Conservation (phyloP, 192 early-diverging fungal species). For the Backusella morwellensis region DNA sequence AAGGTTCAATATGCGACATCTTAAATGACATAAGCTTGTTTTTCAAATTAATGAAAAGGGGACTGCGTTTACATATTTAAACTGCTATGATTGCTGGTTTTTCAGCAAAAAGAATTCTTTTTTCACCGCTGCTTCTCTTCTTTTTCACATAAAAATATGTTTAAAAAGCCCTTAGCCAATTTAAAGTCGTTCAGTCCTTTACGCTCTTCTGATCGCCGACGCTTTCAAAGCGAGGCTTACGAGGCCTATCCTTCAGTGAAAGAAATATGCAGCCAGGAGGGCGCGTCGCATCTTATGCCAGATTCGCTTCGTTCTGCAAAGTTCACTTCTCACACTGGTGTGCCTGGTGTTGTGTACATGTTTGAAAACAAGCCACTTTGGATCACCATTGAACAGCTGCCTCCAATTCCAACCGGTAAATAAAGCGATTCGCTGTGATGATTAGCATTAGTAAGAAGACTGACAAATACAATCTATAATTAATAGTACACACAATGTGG, state of each 20-base stretch:
- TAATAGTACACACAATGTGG: slow-evolving; percentile 77
- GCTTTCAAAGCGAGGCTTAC: slow-evolving; percentile 61
- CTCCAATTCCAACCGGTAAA: slow-evolving; percentile 64
- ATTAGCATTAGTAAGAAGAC: not conserved
- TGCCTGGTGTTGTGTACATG: slow-evolving; percentile 62
- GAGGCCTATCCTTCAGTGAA: slow-evolving; percentile 47
- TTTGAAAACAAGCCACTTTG: slow-evolving; percentile 63
- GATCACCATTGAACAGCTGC: slow-evolving; percentile 52
- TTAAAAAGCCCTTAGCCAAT: slow-evolving; percentile 68
- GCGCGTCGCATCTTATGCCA: slow-evolving; percentile 44
- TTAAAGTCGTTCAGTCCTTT: slow-evolving; percentile 69
- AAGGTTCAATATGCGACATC: too few relatives aligned
- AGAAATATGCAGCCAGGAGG: slow-evolving; percentile 35
- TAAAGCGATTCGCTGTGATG: slow-evolving; percentile 1
- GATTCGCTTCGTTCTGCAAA: slow-evolving; percentile 62
- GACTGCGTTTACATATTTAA: too few relatives aligned
- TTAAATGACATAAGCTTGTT: too few relatives aligned
- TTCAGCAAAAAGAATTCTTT: too few relatives aligned
- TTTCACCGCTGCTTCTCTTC: not conserved
- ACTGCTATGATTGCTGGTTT: too few relatives aligned
- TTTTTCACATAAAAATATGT: slow-evolving; percentile 46
- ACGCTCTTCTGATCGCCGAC: slow-evolving; percentile 65
- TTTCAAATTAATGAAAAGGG: too few relatives aligned
- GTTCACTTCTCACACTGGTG: slow-evolving; percentile 63
- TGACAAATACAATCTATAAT: not conserved